These are phyloP conservation scores for Allodekkera sacchari DNA, from an alignment of 805 yeast genomes.

Conservation along the genomic window DNA sequence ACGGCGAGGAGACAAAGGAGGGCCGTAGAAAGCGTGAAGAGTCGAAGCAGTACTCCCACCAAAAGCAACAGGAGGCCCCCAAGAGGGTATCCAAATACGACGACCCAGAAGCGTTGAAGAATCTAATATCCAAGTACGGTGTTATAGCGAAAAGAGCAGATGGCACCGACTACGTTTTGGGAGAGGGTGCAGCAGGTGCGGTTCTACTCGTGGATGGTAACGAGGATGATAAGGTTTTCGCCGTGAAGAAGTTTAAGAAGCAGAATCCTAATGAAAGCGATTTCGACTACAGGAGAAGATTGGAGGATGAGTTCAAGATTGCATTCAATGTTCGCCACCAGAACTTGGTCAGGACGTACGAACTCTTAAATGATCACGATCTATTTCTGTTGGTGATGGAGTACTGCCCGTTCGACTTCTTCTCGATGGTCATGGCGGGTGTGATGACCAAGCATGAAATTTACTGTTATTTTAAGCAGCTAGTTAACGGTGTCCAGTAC, in stretches of 20 bases:
- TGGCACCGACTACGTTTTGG: conserved; percentile 29
- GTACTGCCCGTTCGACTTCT: conserved; percentile 85
- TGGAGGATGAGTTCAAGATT: conserved; percentile 72
- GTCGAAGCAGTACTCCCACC: no score
- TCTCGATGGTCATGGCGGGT: conserved; percentile 88
- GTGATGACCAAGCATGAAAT: conserved; percentile 63
- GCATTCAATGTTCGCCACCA: conserved; percentile 74
- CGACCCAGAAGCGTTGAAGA: conserved; percentile 1
- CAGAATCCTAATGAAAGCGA: conserved; percentile 54
- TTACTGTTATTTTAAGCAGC: conserved; percentile 76
- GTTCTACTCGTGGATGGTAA: conserved; percentile 66
- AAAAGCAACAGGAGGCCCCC: no score
- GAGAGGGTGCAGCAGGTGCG: conserved; percentile 93
- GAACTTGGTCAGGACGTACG: conserved; percentile 75
- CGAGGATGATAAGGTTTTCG: conserved; percentile 54
- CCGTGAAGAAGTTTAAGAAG: conserved; percentile 79
- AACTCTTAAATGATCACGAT: conserved; percentile 61
- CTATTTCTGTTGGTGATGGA: conserved; percentile 80
- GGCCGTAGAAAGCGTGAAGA: no score
- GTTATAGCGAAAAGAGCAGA: no score
- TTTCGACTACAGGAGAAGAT: conserved; percentile 66
- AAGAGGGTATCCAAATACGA: no score
- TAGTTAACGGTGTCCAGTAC: conserved; percentile 65
- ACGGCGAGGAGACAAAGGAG: no score
- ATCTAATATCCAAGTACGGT: conserved; percentile 5